phyloP scores from a whole-genome alignment of 2,329 filamentous ascomycete species.

The Dactylellina haptotyla region DNA sequence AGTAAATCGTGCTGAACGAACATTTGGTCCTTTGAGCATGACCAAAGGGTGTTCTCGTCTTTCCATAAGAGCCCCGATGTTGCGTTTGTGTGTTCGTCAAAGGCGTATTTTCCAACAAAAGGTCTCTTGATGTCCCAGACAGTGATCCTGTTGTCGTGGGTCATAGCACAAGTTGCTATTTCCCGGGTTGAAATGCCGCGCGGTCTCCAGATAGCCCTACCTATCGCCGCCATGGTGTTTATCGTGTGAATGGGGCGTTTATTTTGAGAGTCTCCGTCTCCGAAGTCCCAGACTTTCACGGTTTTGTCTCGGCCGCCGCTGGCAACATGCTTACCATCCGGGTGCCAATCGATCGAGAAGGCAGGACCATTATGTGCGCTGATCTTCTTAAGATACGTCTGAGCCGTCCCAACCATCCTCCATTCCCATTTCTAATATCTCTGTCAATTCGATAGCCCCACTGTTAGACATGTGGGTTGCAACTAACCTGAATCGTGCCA shows the following conservation, averaged over 20 bases:
- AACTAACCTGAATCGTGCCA: conserved; percentile 56
- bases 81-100: conserved; percentile 70
- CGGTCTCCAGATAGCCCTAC: conserved; percentile 71
- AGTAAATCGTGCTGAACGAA: conserved; percentile 74
- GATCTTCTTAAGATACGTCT: conserved; percentile 46
- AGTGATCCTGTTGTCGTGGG: conserved; percentile 70
- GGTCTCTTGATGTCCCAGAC: conserved; percentile 76
- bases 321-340: conserved; percentile 73
- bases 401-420: conserved; percentile 40
- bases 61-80: conserved; percentile 72
- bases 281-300: conserved; percentile 74
- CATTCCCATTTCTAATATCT: conserved; percentile 51
- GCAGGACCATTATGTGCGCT: conserved; percentile 58
- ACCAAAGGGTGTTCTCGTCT: conserved; percentile 74
- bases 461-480: conserved; percentile 19
- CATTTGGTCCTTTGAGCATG: conserved; percentile 70
- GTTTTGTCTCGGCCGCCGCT: conserved; percentile 70
- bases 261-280: conserved; percentile 71
- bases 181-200: conserved; percentile 64
- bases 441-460: conserved; percentile 42
- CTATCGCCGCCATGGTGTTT: conserved; percentile 70
- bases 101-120: conserved; percentile 73
- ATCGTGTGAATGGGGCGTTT: conserved; percentile 71
- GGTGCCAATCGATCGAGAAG: conserved; percentile 68
- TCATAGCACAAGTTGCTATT: conserved; percentile 66